Percentiles rank a stretch among this genome's conserved stretches.
phyloP scores from a whole-genome alignment of 192 early-diverging fungal species.

The Coemansia sp. region DNA sequence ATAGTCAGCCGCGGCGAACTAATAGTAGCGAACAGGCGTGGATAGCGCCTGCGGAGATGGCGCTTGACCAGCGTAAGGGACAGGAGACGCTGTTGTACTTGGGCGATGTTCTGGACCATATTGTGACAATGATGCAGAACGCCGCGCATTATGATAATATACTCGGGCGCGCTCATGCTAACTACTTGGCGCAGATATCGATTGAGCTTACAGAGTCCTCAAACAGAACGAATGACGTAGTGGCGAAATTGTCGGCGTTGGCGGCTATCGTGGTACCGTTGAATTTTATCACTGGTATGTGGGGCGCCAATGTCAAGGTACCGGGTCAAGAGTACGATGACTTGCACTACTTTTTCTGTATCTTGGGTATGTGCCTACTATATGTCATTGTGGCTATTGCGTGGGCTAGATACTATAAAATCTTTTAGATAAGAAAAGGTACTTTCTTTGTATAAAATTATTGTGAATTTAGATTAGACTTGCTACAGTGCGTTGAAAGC shows the following conservation, averaged over 20 bases:
- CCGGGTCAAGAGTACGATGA: constrained; percentile 52
- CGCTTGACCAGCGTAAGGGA: constrained; percentile 53
- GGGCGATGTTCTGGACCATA: constrained; percentile 83
- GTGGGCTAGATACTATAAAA: constrained; percentile 41
- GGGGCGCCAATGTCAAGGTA: constrained; percentile 62
- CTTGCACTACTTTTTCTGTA: constrained; percentile 49
- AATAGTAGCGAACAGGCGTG: constrained; percentile 14
- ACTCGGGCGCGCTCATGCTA: constrained; percentile 71
- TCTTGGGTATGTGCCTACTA: constrained; percentile 43
- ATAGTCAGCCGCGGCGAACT: constrained; percentile 25
- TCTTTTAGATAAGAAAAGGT: constrained; percentile 25
- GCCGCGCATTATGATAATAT: constrained; percentile 75
- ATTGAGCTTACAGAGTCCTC: constrained; percentile 74
- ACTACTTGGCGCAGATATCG: constrained; percentile 77
- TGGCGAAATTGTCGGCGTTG: constrained; percentile 85
- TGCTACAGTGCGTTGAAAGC: constrained; percentile 39
- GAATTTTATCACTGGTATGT: constrained; percentile 84
- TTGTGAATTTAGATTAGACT: no score
- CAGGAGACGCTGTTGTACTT: constrained; percentile 72
- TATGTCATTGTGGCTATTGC: constrained; percentile 40
- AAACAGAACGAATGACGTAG: constrained; percentile 85
- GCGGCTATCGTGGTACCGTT: constrained; percentile 90
- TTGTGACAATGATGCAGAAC: constrained; percentile 78
- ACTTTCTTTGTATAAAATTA: neutral
- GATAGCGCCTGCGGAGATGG: constrained; percentile 20